A percentile compares a stretch with the other conserved stretches of the same genome.
Evolutionary conservation across 2,329 filamentous ascomycete species (phyloP).

Genomic region (Aspergillus texensis): DNA sequence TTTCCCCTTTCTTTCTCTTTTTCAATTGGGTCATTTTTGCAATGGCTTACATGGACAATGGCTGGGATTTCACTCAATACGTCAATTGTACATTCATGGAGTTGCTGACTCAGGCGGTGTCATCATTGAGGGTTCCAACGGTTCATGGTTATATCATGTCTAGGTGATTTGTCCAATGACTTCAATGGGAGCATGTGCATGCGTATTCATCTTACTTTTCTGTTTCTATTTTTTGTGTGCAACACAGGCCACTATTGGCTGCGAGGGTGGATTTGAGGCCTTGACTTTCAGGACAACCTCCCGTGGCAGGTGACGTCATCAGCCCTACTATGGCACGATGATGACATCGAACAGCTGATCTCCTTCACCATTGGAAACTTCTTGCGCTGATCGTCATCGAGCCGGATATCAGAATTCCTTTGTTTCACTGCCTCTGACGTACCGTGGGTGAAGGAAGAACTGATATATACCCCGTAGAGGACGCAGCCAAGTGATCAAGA

Average conservation of each 20-base stretch:
- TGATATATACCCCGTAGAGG: background rate
- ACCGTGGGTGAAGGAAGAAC: background rate
- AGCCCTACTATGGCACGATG: background rate
- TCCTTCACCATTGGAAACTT: background rate
- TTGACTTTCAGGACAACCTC: background rate
- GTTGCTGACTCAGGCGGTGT: background rate
- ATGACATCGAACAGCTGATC: background rate
- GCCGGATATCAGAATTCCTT: background rate
- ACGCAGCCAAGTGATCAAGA: background rate
- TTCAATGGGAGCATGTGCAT: background rate
- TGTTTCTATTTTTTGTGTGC: background rate
- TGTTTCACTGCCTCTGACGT: background rate
- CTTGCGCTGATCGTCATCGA: background rate
- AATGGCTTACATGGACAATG: background rate
- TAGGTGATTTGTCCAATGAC: background rate
- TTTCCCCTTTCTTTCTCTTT: background rate
- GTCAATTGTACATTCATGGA: background rate
- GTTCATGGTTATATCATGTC: background rate
- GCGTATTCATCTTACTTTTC: background rate
- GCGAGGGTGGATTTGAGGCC: background rate
- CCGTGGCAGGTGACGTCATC: background rate
- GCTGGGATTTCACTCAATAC: background rate
- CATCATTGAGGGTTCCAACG: background rate
- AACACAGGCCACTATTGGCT: background rate
- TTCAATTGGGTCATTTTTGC: background rate